A percentile compares a stretch with the other conserved stretches of the same genome.
These are phyloP conservation scores for Talaromyces sp. DNA, from an alignment of 2,329 filamentous ascomycete genomes.

Conservation along the genomic window DNA sequence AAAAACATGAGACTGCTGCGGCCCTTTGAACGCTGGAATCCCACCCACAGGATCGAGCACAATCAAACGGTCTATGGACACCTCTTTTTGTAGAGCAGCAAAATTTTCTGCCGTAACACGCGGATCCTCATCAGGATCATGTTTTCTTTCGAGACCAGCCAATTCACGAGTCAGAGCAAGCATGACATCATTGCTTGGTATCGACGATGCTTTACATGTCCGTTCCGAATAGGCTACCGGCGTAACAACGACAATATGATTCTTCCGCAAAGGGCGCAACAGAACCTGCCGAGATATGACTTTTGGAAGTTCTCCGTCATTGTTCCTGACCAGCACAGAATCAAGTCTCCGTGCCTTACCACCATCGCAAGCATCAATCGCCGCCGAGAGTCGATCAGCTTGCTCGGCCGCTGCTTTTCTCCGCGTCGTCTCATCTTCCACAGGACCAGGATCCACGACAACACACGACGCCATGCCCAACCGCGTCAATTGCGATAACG, in stretches of 20 bases:
- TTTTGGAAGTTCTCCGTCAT: constrained; percentile 35
- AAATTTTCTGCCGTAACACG: constrained; percentile 40
- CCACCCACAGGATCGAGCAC: constrained; percentile 84
- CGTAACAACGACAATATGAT: constrained; percentile 69
- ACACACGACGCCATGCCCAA: constrained; percentile 81
- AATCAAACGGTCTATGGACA: constrained; percentile 79
- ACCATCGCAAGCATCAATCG: constrained; percentile 68
- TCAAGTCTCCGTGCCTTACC: constrained; percentile 69
- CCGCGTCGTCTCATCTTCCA: constrained; percentile 39
- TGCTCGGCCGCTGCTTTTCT: constrained; percentile 59
- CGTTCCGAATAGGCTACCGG: constrained; percentile 60
- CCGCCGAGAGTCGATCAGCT: constrained; percentile 69
- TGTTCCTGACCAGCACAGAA: constrained; percentile 48
- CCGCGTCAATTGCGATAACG: constrained; percentile 76
- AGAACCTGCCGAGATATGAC: constrained; percentile 54
- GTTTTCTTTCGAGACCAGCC: constrained; percentile 60
- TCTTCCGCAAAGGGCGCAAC: constrained; percentile 64
- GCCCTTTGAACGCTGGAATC: constrained; percentile 65
- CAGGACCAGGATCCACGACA: constrained; percentile 68
- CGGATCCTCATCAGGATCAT: constrained; percentile 46
- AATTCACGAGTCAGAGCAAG: constrained; percentile 76
- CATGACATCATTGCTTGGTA: constrained; percentile 64
- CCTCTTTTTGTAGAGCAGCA: constrained; percentile 49
- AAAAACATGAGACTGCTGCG: constrained; percentile 71
- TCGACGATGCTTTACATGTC: constrained; percentile 48